A percentile compares a stretch with the other conserved stretches of the same genome.
Evolutionary conservation across 1,139 yeast genomes (phyloP).

Genomic region (Taiozyma sp.): DNA sequence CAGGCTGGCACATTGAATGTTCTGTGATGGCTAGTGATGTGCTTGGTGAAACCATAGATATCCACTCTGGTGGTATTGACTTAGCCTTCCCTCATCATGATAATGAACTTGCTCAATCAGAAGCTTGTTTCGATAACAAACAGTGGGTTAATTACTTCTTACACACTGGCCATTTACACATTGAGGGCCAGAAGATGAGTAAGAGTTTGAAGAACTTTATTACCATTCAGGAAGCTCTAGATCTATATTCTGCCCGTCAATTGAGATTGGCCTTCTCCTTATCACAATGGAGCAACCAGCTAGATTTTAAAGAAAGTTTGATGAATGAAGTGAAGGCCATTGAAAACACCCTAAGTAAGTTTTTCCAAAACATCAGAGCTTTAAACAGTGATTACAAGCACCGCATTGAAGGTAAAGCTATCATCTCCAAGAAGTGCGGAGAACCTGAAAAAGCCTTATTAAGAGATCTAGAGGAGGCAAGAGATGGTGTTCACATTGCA

Average conservation of each 20-base stretch:
- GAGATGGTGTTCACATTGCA: slow-evolving; percentile 63
- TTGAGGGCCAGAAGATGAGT: slow-evolving; percentile 98
- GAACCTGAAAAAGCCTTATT: slow-evolving; percentile 49
- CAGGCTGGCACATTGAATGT: slow-evolving; percentile 99
- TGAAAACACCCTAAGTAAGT: slow-evolving; percentile 72
- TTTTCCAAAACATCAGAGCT: slow-evolving; percentile 81
- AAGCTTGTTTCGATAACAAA: slow-evolving; percentile 79
- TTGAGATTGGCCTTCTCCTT: slow-evolving; percentile 85
- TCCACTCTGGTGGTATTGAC: slow-evolving; percentile 96
- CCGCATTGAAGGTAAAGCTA: slow-evolving; percentile 33
- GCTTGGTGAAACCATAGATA: slow-evolving; percentile 79
- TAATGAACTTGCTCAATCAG: slow-evolving; percentile 95
- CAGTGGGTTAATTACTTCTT: slow-evolving; percentile 97
- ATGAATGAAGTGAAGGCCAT: slow-evolving; percentile 69
- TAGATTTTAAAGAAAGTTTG: slow-evolving; percentile 84
- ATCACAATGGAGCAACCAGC: slow-evolving; percentile 87
- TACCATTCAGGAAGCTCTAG: slow-evolving; percentile 86
- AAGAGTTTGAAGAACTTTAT: slow-evolving; percentile 92
- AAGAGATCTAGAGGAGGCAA: slow-evolving; percentile 45
- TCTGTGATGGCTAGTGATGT: slow-evolving; percentile 97
- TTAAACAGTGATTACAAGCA: slow-evolving; percentile 53
- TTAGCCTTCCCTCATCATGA: slow-evolving; percentile 99
- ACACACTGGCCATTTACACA: slow-evolving; percentile 96
- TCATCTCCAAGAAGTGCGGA: slow-evolving; percentile 51
- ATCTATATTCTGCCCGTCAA: slow-evolving; percentile 68